Conservation (phyloP, 768 basidiomycete species). For the Leccinellum rugosiceps region DNA sequence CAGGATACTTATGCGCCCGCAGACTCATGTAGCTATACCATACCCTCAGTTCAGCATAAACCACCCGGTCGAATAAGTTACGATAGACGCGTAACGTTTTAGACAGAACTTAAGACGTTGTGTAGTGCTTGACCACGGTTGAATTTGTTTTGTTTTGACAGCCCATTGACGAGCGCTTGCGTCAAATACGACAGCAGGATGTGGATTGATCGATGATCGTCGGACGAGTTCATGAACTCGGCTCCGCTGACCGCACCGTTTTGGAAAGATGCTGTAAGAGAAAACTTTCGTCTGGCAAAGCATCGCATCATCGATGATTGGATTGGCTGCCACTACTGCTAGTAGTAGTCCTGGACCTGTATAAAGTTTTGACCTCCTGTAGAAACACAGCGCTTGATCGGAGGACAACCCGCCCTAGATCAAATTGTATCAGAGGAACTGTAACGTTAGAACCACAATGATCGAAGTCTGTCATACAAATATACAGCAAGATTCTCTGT, state of each 20-base stretch:
- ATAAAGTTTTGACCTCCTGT: background rate
- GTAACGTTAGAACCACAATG: background rate
- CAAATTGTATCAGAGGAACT: too few relatives aligned
- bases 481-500: background rate
- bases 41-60: background rate
- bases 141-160: background rate
- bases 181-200: background rate
- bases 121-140: background rate
- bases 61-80: background rate
- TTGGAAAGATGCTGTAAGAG: background rate
- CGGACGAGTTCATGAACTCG: background rate
- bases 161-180: background rate
- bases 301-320: too few relatives aligned
- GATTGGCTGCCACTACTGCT: background rate
- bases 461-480: background rate
- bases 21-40: constrained; percentile 1
- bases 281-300: too few relatives aligned
- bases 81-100: background rate
- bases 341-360: background rate
- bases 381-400: background rate
- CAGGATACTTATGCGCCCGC: background rate
- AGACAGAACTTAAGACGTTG: background rate
- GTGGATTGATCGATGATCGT: background rate
- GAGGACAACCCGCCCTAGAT: too few relatives aligned
- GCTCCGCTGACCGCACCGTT: background rate